Evolutionary conservation across 2,329 filamentous ascomycete species (phyloP), one percentile per base, ranked within the genome.

Genomic region (Cercospora sp.): DNA sequence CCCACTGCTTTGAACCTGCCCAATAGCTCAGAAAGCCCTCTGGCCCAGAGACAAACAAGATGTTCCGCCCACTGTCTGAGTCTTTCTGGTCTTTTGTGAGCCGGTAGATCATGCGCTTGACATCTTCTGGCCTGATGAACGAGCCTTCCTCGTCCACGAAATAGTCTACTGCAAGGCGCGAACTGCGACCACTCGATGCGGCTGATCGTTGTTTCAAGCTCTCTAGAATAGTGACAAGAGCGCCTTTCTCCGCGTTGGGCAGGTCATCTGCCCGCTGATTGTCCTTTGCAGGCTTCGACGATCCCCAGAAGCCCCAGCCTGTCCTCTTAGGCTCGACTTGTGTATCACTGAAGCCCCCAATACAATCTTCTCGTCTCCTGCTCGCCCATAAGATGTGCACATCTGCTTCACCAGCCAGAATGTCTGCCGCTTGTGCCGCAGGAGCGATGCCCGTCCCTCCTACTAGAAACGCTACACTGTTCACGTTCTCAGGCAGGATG

Each of bases 401-500:
- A 16, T 72, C 66, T 72, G 66, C 81, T 76, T 72, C 78, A 72
- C 68, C 80, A 10, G 94, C 79, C 8, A 77, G 24, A 0, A 87
- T 87, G 69, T 89, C 82, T 1, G 89, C 91, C 49, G 91, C 87
- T 80, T 98, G 94, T 79, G 98, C 81, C 7, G 94, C 95, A 0
- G 94, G 92, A 16, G 93, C 93, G 74, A 99, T 91, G 0, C 95
- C 94, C 0, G 95, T 99, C 0, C 95, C 95, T 1, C 94, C 95
- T 1, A 94, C 95, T 24, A 98, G 82, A 76, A 98, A 97, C 1
- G 97, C 83, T 2, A 97, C 84, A 68, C 86, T 82, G 61, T 81
- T 79, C 28, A 87, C 83, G 66, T 85, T 79, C 21, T 76, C 76
- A 4, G 87, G 85, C 6, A 91, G 79, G 24, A 82, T 79, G 59